Conservation (phyloP, 495 filamentous ascomycete genomes). For the Daldinia caldariorum region DNA sequence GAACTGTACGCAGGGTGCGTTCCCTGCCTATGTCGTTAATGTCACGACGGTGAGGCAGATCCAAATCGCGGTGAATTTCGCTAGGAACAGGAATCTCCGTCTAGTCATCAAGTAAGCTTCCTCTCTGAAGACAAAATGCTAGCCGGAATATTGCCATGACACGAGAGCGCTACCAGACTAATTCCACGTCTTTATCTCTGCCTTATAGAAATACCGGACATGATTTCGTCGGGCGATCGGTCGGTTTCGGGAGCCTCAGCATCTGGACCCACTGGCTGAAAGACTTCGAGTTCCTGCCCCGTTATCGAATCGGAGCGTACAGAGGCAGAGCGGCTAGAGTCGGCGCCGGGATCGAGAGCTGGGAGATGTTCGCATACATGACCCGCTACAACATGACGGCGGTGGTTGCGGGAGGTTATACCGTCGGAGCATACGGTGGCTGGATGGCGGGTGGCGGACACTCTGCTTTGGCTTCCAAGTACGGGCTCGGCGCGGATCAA, state of each 20-base stretch:
- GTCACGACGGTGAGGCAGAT: constrained; percentile 65
- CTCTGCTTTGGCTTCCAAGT: constrained; percentile 51
- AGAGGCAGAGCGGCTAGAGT: constrained; percentile 57
- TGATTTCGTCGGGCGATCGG: constrained; percentile 67
- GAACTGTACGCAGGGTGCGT: constrained; percentile 65
- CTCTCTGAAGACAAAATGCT: not conserved
- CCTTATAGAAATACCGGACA: constrained; percentile 74
- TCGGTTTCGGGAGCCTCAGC: constrained; percentile 62
- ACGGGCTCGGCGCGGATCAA: constrained; percentile 64
- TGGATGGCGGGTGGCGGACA: constrained; percentile 64
- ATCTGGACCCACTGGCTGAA: constrained; percentile 69
- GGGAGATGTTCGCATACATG: constrained; percentile 56
- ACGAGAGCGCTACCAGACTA: constrained; percentile 28
- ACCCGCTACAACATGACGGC: constrained; percentile 51
- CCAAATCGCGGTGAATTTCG: constrained; percentile 69
- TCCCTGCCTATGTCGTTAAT: constrained; percentile 68
- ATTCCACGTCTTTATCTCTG: constrained; percentile 53
- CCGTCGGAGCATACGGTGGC: constrained; percentile 63
- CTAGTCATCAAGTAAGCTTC: constrained; percentile 70
- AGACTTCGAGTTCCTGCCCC: constrained; percentile 49
- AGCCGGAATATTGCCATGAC: constrained; percentile 11
- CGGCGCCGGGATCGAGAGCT: constrained; percentile 57
- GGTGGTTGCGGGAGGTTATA: constrained; percentile 58
- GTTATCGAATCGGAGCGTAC: constrained; percentile 54
- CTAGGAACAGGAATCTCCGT: constrained; percentile 65